Conservation (phyloP, 148 eudicot genomes). For the Spergularia bocconei region DNA sequence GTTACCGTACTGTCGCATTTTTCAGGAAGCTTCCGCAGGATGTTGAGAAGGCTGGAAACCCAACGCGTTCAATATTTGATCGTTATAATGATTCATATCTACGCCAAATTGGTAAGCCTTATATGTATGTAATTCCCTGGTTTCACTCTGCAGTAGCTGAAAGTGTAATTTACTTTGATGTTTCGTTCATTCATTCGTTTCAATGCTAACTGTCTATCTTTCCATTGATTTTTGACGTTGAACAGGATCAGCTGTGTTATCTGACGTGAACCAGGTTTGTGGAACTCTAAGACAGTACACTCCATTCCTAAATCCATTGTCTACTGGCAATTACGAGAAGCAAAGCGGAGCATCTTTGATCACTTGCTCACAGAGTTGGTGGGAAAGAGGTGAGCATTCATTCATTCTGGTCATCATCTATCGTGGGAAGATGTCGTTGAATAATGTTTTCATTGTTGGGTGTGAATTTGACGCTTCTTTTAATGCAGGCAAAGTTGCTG, state of each 20-base stretch:
- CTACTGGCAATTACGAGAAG: conserved; percentile 98
- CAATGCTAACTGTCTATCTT: not conserved
- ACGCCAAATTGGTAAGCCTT: conserved; percentile 71
- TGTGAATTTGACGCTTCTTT: not conserved
- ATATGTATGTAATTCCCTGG: not conserved
- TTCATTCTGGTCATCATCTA: not conserved
- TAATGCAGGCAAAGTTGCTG: conserved; percentile 64
- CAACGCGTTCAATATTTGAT: conserved; percentile 93
- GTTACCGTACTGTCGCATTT: conserved; percentile 88
- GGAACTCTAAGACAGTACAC: conserved; percentile 56
- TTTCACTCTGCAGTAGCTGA: too few relatives aligned
- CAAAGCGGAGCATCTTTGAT: conserved; percentile 89
- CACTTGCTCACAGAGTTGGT: conserved; percentile 84
- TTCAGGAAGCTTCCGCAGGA: conserved; percentile 99
- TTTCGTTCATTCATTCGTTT: too few relatives aligned
- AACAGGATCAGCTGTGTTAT: conserved; percentile 79
- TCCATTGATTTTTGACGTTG: not conserved
- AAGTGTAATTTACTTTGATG: too few relatives aligned
- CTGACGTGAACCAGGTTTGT: conserved; percentile 89
- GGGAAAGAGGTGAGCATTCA: conserved; percentile 64
- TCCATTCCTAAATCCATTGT: conserved; percentile 93
- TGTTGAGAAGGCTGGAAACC: conserved; percentile 98
- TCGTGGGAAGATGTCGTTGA: too few relatives aligned
- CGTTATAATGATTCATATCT: conserved; percentile 90
- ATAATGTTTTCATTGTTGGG: not conserved